Evolutionary conservation across 805 yeast genomes (phyloP), one percentile per base, ranked within the genome.

Genomic region (Barnettozyma sucrosica): DNA sequence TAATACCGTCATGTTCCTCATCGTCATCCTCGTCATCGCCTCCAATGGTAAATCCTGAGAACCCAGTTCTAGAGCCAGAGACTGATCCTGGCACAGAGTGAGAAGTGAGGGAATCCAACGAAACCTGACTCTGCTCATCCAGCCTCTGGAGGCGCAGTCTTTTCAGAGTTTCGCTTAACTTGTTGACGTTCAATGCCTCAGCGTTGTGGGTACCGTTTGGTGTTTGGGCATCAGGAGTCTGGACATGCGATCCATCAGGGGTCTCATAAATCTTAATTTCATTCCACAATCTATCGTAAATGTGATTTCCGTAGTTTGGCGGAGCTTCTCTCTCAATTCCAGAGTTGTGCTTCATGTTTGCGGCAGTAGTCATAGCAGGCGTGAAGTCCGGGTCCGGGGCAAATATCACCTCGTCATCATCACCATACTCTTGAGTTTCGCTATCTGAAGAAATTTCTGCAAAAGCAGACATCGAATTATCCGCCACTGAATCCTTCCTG

Each of bases 231-330:
- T 48, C 56, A 1, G 71, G 71, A 0, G 71, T 64, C 25, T 55
- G 65, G 4, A 60, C 13, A 8, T 56, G 59, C 3, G 70, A 65
- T 6, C 50, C 52, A 11, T 61, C 63, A 9, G 68, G 68, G 2
- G 66, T 61, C 51, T 58, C 57, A n/a, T 59, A 65, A 40, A 54
- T 51, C 21, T 50, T 61, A 8, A 80, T 71, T 48, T 83, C 90
- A 32, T 77, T 75, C 86, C 86, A 89, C 20, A 89, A 65, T 47
- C 85, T 70, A 65, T 89, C 97, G 64, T 84, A 86, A 33, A 88
- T 78, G 63, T 87, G 95, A 46, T 76, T 79, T 50, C 80, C 89
- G 63, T 89, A 89, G 48, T 83, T 75, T 24, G 97, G 96, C 3
- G 97, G 97, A 1, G 96, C 93, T 68, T 79, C 73, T 41, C 79